Conservation (phyloP, 768 basidiomycete species). For the Boletus reticuloceps region DNA sequence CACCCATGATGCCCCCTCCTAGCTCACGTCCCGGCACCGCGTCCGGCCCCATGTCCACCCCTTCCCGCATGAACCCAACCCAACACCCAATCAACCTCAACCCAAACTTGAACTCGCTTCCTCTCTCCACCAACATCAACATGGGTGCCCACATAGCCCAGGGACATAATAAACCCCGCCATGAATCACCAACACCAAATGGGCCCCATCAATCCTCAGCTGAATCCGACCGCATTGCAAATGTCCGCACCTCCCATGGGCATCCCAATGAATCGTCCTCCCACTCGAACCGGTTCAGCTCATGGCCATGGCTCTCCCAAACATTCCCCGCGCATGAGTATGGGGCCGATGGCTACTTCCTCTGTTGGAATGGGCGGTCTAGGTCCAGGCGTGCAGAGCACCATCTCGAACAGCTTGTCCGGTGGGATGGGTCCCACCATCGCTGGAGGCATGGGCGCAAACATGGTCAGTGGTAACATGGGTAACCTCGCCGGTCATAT, state of each 20-base stretch:
- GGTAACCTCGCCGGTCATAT: conserved; percentile 7
- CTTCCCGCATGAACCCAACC: conserved; percentile 24
- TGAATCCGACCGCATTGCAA: conserved; percentile 15
- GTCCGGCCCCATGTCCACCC: conserved; percentile 9
- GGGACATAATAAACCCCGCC: background rate
- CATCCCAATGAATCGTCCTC: conserved; percentile 28
- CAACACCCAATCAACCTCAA: conserved; percentile 23
- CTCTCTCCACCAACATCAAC: conserved; percentile 11
- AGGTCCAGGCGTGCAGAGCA: conserved; percentile 12
- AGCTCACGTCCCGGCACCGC: conserved; percentile 28
- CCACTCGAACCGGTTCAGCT: conserved; percentile 30
- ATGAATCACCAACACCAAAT: conserved; percentile 21
- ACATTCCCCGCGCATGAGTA: conserved; percentile 25
- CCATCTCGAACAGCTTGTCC: conserved; percentile 12
- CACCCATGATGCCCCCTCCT: conserved; percentile 25
- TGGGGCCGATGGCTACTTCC: conserved; percentile 11
- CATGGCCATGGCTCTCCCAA: conserved; percentile 28
- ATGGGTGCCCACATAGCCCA: conserved; percentile 11
- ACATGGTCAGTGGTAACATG: conserved; percentile 8
- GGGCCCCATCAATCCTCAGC: conserved; percentile 13
- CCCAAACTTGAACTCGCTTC: conserved; percentile 14
- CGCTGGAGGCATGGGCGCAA: conserved; percentile 10
- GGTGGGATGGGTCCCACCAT: conserved; percentile 16
- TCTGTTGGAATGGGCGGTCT: conserved; percentile 11
- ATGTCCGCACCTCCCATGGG: conserved; percentile 16